Evolutionary conservation across 805 yeast genomes (phyloP).

Genomic region (Trichomonascus vanleenenianus): DNA sequence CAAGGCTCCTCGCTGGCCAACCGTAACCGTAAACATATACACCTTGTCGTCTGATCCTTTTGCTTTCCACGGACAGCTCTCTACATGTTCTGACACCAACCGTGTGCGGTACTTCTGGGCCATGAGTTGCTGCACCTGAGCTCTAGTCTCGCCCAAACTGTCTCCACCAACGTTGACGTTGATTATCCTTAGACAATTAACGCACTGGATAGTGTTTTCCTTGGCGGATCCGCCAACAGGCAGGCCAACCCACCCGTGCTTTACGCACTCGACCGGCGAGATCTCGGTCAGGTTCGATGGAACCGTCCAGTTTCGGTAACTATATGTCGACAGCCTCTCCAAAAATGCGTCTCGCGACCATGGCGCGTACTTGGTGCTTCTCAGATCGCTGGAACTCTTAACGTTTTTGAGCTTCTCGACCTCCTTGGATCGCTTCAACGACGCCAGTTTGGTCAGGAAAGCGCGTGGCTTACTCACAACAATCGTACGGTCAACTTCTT

Average conservation of each 20-base stretch:
- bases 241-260: slow-evolving; percentile 15
- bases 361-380: slow-evolving; percentile 3
- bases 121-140: slow-evolving; percentile 3
- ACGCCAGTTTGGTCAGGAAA: not conserved
- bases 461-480: not conserved
- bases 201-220: slow-evolving; percentile 6
- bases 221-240: slow-evolving; percentile 7
- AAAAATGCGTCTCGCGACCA: slow-evolving; percentile 12
- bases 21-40: not conserved
- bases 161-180: slow-evolving; percentile 1
- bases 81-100: slow-evolving; percentile 4
- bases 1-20: not conserved
- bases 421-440: not conserved
- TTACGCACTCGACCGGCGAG: slow-evolving; percentile 9
- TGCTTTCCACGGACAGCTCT: slow-evolving; percentile 8
- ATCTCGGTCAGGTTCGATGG: slow-evolving; percentile 1
- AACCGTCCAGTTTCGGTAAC: slow-evolving; percentile 8
- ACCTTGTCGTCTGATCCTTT: slow-evolving; percentile 4
- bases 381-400: not conserved
- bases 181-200: slow-evolving; percentile 3
- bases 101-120: slow-evolving; percentile 1
- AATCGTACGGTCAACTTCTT: not conserved
- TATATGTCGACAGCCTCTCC: slow-evolving; percentile 5
- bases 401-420: not conserved
- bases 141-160: not conserved